Base-by-base conservation (phyloP, 192 early-diverging fungal species). In the Diversispora eburnea region DNA sequence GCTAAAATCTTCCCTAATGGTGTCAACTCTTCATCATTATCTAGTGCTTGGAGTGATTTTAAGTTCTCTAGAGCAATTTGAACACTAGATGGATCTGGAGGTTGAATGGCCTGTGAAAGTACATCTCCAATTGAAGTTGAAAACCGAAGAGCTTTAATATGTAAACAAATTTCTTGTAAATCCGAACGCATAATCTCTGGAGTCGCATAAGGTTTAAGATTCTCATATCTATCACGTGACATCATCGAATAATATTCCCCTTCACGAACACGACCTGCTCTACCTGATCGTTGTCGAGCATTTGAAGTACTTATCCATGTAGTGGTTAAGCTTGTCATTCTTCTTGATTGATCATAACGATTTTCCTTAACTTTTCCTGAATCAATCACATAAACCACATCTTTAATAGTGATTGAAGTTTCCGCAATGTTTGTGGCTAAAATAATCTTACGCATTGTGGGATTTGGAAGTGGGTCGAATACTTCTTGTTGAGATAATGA, bases 351-450 rank as follows among this genome's bases (percentile, higher is more conserved):
- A 59, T 84, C 80, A 45, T 84, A 84, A 42, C 77, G 79, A 19
- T 77, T 78, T 57, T 91, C 88, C 80, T 91, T 92, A 67, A 88
- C 88, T 60, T 83, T 80, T 15, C 88, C 89, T 8, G 84, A 80
- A 74, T 92, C 91, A 59, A 92, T 82, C 1, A 91, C 89, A 77
- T 80, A 86, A 8, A 89, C 87, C 20, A 90, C 82, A 74, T 92
- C 91, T 46, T 84, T 89, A 46, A 91, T 88, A n/a, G 91, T 91
- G 46, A 91, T 86, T 56, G 86, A 85, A 5, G 90, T 91, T 80
- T 91, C 90, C 25, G 90, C 90, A 78, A 91, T 88, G 70, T 91
- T 91, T 45, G 90, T 91, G 15, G 85, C 77, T 4, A 91, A 61
- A 25, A 91, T 87, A 49, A 91, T 81, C 71, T 91, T 91, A 19